Evolutionary conservation across 176 grass and related monocot species (phyloP).

Genomic region (Neostapfia colusana): DNA sequence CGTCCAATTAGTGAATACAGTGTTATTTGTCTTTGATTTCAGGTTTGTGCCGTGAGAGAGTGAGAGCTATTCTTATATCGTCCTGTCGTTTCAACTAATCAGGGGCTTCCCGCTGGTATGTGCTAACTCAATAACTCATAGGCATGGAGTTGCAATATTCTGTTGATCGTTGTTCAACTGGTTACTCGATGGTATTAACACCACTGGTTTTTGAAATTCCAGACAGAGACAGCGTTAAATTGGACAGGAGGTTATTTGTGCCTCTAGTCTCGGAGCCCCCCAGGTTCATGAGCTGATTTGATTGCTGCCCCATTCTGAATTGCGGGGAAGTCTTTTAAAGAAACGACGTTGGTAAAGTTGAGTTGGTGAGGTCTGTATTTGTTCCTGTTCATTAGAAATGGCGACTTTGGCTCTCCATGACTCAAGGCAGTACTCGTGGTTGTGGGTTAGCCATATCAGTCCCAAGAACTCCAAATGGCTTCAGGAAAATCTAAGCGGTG

Average conservation of each 20-base stretch:
- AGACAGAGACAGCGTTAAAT: constrained; percentile 25
- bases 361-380: background rate
- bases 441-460: constrained; percentile 87
- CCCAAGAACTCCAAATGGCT: constrained; percentile 98
- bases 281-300: background rate
- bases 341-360: background rate
- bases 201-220: constrained; percentile 22
- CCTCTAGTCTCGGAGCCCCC: background rate
- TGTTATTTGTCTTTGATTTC: constrained; percentile 8
- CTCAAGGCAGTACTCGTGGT: constrained; percentile 44
- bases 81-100: background rate
- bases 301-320: constrained; percentile 6
- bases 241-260: background rate
- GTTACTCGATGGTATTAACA: constrained; percentile 4
- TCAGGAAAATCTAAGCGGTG: constrained; percentile 79
- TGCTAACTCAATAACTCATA: constrained; percentile 6
- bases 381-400: background rate
- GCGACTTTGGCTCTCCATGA: background rate
- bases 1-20: background rate
- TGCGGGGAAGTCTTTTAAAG: background rate
- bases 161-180: constrained; percentile 13
- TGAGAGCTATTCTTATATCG: constrained; percentile 15
- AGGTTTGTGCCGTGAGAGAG: constrained; percentile 19
- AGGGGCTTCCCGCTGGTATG: constrained; percentile 19
- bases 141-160: background rate